Conservation (phyloP, 768 basidiomycete genomes). For the Amanita rubescens region DNA sequence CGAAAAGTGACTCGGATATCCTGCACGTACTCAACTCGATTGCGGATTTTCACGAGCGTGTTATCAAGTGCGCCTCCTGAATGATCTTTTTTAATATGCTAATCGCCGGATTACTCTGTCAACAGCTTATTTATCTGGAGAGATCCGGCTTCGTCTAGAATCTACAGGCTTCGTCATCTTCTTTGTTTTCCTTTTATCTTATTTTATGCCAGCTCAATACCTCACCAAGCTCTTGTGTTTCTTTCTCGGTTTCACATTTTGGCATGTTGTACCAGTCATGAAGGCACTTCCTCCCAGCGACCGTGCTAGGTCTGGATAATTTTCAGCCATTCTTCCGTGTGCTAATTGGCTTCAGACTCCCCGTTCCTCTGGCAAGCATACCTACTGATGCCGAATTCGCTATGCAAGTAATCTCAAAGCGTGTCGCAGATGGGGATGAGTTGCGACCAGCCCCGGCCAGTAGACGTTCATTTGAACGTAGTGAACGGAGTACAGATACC, state of each 20-base stretch:
- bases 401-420: constrained; percentile 58
- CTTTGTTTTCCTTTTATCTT: constrained; percentile 29
- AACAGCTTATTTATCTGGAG: constrained; percentile 65
- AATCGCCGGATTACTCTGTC: neutral
- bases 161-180: constrained; percentile 38
- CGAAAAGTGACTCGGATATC: constrained; percentile 34
- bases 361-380: constrained; percentile 39
- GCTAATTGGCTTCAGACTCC: constrained; percentile 28
- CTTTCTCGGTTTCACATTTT: constrained; percentile 44
- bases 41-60: constrained; percentile 55
- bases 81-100: constrained; percentile 1
- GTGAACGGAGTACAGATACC: neutral
- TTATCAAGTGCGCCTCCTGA: constrained; percentile 45
- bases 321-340: neutral
- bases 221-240: constrained; percentile 42
- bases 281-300: constrained; percentile 40
- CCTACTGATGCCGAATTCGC: constrained; percentile 68
- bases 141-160: constrained; percentile 38
- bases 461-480: constrained; percentile 1
- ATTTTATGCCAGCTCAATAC: constrained; percentile 42
- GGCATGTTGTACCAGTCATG: constrained; percentile 57
- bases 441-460: constrained; percentile 26
- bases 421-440: constrained; percentile 48
- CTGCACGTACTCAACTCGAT: constrained; percentile 38
- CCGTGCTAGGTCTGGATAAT: constrained; percentile 32